Conservation (phyloP, 129 eudicot genomes). For the Pseudognaphalium luteoalbum region DNA sequence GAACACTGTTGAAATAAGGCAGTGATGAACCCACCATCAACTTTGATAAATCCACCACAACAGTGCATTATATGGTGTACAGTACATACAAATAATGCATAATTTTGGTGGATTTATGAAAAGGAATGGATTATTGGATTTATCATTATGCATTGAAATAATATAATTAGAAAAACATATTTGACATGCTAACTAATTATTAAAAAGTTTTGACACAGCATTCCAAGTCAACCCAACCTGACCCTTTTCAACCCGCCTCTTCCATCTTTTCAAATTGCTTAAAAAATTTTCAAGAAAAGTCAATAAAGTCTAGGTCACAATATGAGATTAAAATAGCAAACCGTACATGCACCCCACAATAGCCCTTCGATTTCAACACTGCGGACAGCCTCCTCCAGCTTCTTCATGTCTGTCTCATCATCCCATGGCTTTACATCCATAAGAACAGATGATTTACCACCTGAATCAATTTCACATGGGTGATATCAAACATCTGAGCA, state of each 20-base stretch:
- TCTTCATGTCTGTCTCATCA: constrained; percentile 48
- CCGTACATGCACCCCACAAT: constrained; percentile 74
- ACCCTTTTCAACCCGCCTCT: neutral
- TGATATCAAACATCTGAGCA: constrained; percentile 4
- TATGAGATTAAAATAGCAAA: constrained; percentile 1
- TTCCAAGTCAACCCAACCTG: no score
- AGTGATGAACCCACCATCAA: no score
- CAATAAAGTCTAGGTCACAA: neutral
- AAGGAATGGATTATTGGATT: no score
- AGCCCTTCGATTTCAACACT: constrained; percentile 38
- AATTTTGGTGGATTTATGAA: no score
- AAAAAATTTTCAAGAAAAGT: neutral
- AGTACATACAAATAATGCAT: no score
- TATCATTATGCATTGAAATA: no score
- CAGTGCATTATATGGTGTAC: no score
- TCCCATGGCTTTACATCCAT: constrained; percentile 50
- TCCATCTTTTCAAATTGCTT: neutral
- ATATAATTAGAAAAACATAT: no score
- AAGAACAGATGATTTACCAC: constrained; percentile 51
- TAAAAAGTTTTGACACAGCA: no score
- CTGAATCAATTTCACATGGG: constrained; percentile 33
- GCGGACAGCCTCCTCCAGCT: constrained; percentile 42
- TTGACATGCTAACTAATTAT: no score
- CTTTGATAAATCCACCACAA: no score
- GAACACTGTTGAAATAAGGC: no score